phyloP scores from a whole-genome alignment of 1,284 basidiomycete species.

The Mycena citricolor region DNA sequence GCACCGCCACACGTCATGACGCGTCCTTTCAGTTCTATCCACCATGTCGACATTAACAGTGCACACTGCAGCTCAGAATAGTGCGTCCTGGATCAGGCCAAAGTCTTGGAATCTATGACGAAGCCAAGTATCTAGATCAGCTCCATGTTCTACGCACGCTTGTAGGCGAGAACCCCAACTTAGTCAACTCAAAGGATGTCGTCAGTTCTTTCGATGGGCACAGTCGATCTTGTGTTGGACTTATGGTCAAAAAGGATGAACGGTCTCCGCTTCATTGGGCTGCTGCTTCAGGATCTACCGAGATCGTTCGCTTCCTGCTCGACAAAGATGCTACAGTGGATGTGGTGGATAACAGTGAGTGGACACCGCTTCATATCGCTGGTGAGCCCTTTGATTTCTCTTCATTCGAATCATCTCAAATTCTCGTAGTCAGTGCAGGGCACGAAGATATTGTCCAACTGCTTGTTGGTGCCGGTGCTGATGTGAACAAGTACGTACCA shows the following conservation, averaged over 20 bases:
- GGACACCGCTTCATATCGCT: constrained; percentile 88
- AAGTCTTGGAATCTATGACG: constrained; percentile 10
- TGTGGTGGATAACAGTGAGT: constrained; percentile 71
- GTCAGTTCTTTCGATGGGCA: constrained; percentile 40
- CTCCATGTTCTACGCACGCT: constrained; percentile 72
- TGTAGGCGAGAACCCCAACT: constrained; percentile 63
- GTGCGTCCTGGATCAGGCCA: constrained; percentile 33
- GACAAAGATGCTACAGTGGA: constrained; percentile 73
- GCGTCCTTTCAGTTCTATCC: constrained; percentile 6
- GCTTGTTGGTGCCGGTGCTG: constrained; percentile 81
- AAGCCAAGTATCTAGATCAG: no score
- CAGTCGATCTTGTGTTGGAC: background rate
- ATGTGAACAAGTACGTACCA: constrained; percentile 62
- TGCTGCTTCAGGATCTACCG: constrained; percentile 70
- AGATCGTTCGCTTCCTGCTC: constrained; percentile 73
- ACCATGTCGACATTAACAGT: constrained; percentile 42
- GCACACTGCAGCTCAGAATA: constrained; percentile 68
- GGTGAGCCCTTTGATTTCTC: constrained; percentile 44
- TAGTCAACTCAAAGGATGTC: constrained; percentile 68
- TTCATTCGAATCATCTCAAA: constrained; percentile 18
- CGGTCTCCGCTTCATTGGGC: constrained; percentile 91
- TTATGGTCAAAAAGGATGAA: constrained; percentile 60
- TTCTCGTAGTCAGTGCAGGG: constrained; percentile 71
- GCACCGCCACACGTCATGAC: no score
- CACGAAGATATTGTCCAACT: constrained; percentile 77